A percentile compares a stretch with the other conserved stretches of the same genome.
These are phyloP conservation scores for Ogataea hybrid DNA, from an alignment of 1,139 yeast genomes.

Conservation along the genomic window DNA sequence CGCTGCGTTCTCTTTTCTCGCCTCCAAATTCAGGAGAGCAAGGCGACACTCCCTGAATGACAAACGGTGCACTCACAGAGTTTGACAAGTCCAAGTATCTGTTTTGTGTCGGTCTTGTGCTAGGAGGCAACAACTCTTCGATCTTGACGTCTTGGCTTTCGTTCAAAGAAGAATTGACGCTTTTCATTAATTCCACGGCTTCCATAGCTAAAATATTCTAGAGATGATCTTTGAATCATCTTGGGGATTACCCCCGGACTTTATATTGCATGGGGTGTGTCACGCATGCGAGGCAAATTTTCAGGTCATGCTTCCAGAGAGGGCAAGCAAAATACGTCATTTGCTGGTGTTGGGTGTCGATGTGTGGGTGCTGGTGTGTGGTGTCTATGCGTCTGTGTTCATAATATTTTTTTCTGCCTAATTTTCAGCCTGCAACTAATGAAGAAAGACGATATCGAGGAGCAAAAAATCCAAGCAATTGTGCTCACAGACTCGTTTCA, in stretches of 20 bases:
- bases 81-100: constrained; percentile 52
- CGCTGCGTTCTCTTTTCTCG: constrained; percentile 17
- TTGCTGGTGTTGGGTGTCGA: neutral
- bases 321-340: constrained; percentile 1
- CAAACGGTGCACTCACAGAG: constrained; percentile 58
- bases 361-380: neutral
- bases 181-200: constrained; percentile 6
- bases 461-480: constrained; percentile 78
- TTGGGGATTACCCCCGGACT: constrained; percentile 1
- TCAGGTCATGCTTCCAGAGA: constrained; percentile 8
- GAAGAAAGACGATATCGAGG: constrained; percentile 37
- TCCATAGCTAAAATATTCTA: constrained; percentile 1
- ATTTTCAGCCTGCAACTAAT: neutral
- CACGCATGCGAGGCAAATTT: constrained; percentile 9
- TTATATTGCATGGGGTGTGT: constrained; percentile 7
- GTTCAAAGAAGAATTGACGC: neutral
- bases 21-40: constrained; percentile 36
- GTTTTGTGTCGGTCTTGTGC: constrained; percentile 3
- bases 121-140: neutral
- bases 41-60: constrained; percentile 64
- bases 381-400: neutral
- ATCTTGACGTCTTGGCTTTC: constrained; percentile 1
- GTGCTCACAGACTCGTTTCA: constrained; percentile 93
- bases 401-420: constrained; percentile 2
- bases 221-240: neutral